A percentile compares a stretch with the other conserved stretches of the same genome.
These are phyloP conservation scores for Aspergillus incahuasiensis DNA, from an alignment of 495 filamentous ascomycete genomes.

Conservation along the genomic window DNA sequence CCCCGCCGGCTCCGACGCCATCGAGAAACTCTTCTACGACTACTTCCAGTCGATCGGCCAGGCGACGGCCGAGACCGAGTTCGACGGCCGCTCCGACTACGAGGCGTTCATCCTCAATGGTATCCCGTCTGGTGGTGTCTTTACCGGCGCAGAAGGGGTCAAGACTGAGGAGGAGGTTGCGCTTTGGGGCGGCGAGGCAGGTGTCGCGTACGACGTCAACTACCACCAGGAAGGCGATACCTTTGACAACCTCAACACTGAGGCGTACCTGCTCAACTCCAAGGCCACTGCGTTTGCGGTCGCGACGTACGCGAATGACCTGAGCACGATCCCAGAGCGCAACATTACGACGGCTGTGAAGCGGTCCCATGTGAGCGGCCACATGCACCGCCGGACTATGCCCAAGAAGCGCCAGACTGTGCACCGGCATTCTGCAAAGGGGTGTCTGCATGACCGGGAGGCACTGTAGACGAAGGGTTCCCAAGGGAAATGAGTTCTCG, in stretches of 20 bases:
- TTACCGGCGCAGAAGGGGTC: constrained; percentile 63
- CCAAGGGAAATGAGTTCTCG: too few relatives aligned
- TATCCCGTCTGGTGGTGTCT: constrained; percentile 61
- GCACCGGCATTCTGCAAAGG: constrained; percentile 10
- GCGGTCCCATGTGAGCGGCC: not conserved
- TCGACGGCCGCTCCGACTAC: constrained; percentile 66
- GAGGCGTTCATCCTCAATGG: constrained; percentile 59
- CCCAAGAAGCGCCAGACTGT: constrained; percentile 4
- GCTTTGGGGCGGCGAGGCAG: constrained; percentile 57
- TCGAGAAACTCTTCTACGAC: constrained; percentile 58
- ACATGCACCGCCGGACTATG: not conserved
- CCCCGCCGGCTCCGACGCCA: constrained; percentile 58
- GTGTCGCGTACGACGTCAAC: constrained; percentile 55
- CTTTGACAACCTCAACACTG: constrained; percentile 53
- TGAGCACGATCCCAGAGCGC: constrained; percentile 36
- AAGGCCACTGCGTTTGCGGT: constrained; percentile 60
- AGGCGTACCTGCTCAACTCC: constrained; percentile 56
- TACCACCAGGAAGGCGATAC: constrained; percentile 59
- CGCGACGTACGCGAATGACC: constrained; percentile 56
- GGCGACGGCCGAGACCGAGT: constrained; percentile 46
- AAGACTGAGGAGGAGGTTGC: constrained; percentile 57
- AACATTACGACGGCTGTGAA: constrained; percentile 7
- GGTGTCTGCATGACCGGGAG: not conserved
- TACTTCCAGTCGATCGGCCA: constrained; percentile 48
- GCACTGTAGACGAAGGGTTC: too few relatives aligned